Percentiles rank a stretch among this genome's conserved stretches.
These are phyloP conservation scores for Penicillium verhagenii DNA, from an alignment of 495 filamentous ascomycete species.

Conservation along the genomic window DNA sequence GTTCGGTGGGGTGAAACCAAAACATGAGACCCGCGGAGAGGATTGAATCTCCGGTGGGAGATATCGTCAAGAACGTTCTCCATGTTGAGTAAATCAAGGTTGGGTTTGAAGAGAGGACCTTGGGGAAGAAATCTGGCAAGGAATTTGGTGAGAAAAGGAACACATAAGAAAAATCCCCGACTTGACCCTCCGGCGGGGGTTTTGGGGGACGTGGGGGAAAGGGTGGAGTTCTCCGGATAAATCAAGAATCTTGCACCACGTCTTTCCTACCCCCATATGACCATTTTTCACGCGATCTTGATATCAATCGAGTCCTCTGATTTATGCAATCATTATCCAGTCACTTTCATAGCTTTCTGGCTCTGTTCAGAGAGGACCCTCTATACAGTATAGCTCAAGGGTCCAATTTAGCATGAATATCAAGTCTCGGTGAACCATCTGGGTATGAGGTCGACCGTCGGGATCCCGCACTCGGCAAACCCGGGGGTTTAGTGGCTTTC, in stretches of 20 bases:
- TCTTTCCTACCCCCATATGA: not conserved
- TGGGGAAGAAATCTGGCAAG: not conserved
- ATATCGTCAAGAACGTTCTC: slow-evolving; percentile 89
- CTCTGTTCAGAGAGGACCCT: not conserved
- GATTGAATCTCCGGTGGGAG: slow-evolving; percentile 93
- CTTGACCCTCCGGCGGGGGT: slow-evolving; percentile 10
- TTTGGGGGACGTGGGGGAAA: slow-evolving; percentile 19
- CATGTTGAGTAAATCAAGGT: slow-evolving; percentile 37
- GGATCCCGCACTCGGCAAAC: slow-evolving; percentile 24
- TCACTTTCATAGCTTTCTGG: not conserved
- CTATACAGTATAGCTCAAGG: not conserved
- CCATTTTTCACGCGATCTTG: not conserved
- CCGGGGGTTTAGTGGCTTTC: not conserved
- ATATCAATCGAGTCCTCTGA: not conserved
- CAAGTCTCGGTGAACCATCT: slow-evolving; percentile 25
- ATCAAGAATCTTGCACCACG: not conserved
- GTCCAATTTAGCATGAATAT: slow-evolving; percentile 1
- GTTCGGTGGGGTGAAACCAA: slow-evolving; percentile 94
- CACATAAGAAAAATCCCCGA: slow-evolving; percentile 12
- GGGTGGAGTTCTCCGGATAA: slow-evolving; percentile 6
- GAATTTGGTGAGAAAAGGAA: not conserved
- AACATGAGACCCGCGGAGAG: slow-evolving; percentile 82
- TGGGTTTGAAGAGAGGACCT: slow-evolving; percentile 5
- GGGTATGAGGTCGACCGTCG: no score
- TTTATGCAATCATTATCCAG: not conserved